These are phyloP conservation scores for Curvularia sp. DNA, from an alignment of 2,329 filamentous ascomycete species.

Conservation along the genomic window DNA sequence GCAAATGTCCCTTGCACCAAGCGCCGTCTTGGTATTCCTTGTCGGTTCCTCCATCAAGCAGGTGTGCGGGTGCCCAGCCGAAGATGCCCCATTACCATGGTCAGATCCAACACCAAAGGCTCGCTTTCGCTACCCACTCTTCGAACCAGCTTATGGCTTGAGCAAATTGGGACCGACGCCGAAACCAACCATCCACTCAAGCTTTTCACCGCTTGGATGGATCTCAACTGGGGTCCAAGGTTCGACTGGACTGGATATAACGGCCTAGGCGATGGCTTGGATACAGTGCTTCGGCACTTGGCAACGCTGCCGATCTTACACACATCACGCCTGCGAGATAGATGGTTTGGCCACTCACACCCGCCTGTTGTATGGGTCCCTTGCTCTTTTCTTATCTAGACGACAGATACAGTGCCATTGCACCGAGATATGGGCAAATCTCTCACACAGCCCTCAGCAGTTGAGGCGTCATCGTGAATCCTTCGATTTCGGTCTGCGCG, in stretches of 20 bases:
- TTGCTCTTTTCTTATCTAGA: conserved; percentile 28
- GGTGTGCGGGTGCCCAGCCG: conserved; percentile 8
- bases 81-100: neutral
- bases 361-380: neutral
- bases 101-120: conserved; percentile 3
- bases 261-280: conserved; percentile 28
- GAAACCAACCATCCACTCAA: conserved; percentile 10
- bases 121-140: conserved; percentile 1
- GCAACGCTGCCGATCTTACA: conserved; percentile 30
- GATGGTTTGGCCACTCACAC: conserved; percentile 17
- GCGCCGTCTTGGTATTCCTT: conserved; percentile 30
- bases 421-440: neutral
- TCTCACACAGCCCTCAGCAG: neutral
- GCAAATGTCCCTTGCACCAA: conserved; percentile 17
- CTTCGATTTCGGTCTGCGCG: neutral
- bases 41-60: conserved; percentile 34
- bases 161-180: conserved; percentile 20
- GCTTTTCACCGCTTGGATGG: conserved; percentile 18
- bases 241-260: conserved; percentile 20
- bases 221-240: conserved; percentile 27
- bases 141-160: conserved; percentile 38
- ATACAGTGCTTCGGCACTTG: conserved; percentile 36
- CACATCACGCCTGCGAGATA: neutral
- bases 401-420: conserved; percentile 8
- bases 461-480: neutral